Conservation (phyloP, 805 yeast species). For the Blastobotrys americana region DNA sequence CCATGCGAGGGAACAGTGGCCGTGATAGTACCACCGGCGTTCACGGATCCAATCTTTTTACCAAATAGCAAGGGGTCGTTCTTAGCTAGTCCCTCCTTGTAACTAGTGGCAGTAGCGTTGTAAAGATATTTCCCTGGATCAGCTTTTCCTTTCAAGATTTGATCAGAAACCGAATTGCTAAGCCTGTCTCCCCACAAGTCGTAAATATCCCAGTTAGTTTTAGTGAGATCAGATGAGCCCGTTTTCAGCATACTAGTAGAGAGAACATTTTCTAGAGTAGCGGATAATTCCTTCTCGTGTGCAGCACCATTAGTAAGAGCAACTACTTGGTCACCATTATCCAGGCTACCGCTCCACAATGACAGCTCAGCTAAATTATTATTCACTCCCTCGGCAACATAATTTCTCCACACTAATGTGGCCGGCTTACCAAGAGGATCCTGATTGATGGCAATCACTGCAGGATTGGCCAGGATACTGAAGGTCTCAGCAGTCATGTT, state of each 20-base stretch:
- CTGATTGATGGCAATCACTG: slow-evolving; percentile 1
- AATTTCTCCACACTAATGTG: neutral
- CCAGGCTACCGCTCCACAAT: neutral
- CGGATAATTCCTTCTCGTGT: neutral
- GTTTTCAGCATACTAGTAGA: too few species aligned
- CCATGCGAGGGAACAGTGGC: slow-evolving; percentile 1
- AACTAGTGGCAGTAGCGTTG: neutral
- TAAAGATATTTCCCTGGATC: neutral
- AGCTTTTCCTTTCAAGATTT: neutral
- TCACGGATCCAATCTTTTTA: neutral
- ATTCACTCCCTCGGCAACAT: neutral
- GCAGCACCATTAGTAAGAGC: neutral
- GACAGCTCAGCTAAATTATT: too few species aligned
- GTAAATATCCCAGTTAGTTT: neutral
- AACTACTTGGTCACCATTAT: slow-evolving; percentile 3
- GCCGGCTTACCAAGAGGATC: slow-evolving; percentile 1
- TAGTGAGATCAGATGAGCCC: neutral
- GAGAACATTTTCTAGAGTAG: neutral
- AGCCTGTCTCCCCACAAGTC: neutral
- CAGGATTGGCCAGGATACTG: slow-evolving; percentile 1
- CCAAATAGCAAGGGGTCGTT: neutral
- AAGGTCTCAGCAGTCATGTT: neutral
- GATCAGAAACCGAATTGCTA: neutral
- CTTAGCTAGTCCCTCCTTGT: neutral
- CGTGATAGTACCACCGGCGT: neutral